These are phyloP conservation scores for Oryza brachyantha DNA, from an alignment of 176 grass and related monocot genomes.

Conservation along the genomic window DNA sequence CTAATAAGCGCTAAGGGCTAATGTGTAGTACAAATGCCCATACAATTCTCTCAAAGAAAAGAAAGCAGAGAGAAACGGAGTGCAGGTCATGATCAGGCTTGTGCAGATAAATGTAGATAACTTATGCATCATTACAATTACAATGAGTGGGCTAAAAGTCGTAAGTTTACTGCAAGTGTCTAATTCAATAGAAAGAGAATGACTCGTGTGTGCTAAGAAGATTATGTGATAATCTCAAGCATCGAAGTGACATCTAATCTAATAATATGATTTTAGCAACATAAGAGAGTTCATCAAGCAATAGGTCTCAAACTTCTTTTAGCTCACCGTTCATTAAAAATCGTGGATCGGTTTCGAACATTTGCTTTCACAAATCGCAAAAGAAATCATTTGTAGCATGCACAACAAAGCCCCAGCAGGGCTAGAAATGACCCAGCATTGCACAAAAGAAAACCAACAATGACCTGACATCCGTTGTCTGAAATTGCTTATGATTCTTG, in stretches of 20 bases:
- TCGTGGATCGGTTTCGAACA: neutral
- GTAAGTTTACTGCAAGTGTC: neutral
- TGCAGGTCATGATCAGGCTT: neutral
- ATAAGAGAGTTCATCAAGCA: too few species aligned
- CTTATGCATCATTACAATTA: neutral
- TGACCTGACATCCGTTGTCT: neutral
- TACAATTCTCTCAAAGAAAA: too few species aligned
- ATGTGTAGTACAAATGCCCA: too few species aligned
- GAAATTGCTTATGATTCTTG: neutral
- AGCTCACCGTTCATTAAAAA: neutral
- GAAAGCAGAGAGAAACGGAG: too few species aligned
- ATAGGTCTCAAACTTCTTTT: too few species aligned
- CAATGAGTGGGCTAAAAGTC: neutral
- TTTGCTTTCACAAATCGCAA: neutral
- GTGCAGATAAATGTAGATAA: neutral
- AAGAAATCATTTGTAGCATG: neutral
- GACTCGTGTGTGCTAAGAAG: neutral
- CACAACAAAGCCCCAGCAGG: too few species aligned
- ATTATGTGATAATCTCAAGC: neutral
- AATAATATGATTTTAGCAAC: too few species aligned
- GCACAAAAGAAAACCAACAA: conserved; percentile 1
- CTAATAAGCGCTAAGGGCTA: too few species aligned
- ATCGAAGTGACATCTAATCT: too few species aligned
- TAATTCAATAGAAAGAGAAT: neutral
- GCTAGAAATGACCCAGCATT: neutral